Conservation (phyloP, 495 filamentous ascomycete genomes). For the Aspergillus incahuasiensis region DNA sequence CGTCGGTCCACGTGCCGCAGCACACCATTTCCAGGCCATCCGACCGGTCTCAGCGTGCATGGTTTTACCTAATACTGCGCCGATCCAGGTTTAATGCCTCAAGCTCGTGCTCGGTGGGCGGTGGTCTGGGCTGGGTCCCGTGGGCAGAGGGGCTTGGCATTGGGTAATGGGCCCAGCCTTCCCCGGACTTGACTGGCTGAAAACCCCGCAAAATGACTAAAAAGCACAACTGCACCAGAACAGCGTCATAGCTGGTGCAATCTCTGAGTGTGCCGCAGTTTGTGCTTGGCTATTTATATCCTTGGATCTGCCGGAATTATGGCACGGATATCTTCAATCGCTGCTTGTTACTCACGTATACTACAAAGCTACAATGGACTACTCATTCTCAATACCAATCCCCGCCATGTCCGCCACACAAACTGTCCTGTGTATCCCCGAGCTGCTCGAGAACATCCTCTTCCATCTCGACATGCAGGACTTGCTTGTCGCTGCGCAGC, state of each 20-base stretch:
- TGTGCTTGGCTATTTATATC: too few species aligned
- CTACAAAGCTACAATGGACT: too few species aligned
- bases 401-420: neutral
- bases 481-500: constrained; percentile 14
- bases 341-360: too few species aligned
- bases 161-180: neutral
- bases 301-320: too few species aligned
- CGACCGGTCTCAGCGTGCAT: too few species aligned
- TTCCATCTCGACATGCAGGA: constrained; percentile 15
- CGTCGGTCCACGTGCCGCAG: too few species aligned
- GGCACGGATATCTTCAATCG: too few species aligned
- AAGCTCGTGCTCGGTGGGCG: neutral
- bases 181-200: neutral
- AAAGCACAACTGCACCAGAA: too few species aligned
- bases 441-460: constrained; percentile 21
- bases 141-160: neutral
- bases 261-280: too few species aligned
- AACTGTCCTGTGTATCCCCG: constrained; percentile 10
- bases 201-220: neutral
- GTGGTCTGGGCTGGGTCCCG: neutral
- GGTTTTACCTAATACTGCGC: neutral
- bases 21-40: too few species aligned
- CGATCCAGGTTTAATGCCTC: neutral
- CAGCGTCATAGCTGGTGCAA: neutral
- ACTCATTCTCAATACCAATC: neutral